These are phyloP conservation scores for Eucalyptus viminalis DNA, from an alignment of 345 rosid genomes.

Conservation along the genomic window DNA sequence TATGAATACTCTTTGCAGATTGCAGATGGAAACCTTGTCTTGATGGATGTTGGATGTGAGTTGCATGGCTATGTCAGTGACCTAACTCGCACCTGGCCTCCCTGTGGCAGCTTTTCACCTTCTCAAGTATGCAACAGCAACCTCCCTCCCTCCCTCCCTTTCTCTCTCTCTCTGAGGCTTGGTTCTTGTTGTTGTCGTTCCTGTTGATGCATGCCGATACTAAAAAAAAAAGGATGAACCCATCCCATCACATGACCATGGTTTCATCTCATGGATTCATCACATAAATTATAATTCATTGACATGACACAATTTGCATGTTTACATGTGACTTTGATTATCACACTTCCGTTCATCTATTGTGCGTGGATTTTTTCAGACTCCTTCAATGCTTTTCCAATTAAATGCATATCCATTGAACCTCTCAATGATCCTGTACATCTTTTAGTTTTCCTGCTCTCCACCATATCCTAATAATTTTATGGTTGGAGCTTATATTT, in stretches of 20 bases:
- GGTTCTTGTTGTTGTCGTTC: not conserved
- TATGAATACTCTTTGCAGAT: slow-evolving; percentile 30
- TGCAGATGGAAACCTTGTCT: slow-evolving; percentile 73
- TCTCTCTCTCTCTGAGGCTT: not conserved
- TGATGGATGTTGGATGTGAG: slow-evolving; percentile 98
- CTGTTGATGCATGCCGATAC: not conserved
- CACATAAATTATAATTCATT: not conserved
- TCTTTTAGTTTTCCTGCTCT: not conserved
- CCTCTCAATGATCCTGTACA: not conserved
- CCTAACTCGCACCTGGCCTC: slow-evolving; percentile 96
- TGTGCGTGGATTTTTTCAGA: not conserved
- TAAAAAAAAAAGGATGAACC: not conserved
- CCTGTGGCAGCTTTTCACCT: slow-evolving; percentile 66
- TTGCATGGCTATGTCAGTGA: slow-evolving; percentile 93
- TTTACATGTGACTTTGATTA: not conserved
- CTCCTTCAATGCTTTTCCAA: not conserved
- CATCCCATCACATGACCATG: not conserved
- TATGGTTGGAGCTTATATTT: not conserved
- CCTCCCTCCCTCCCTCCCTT: not conserved
- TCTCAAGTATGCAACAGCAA: slow-evolving; percentile 39
- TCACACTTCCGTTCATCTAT: not conserved
- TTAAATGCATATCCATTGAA: not conserved
- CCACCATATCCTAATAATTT: not conserved
- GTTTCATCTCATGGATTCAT: not conserved
- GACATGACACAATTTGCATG: not conserved